Conservation (phyloP, 768 basidiomycete species). For the Calocybe indica region DNA sequence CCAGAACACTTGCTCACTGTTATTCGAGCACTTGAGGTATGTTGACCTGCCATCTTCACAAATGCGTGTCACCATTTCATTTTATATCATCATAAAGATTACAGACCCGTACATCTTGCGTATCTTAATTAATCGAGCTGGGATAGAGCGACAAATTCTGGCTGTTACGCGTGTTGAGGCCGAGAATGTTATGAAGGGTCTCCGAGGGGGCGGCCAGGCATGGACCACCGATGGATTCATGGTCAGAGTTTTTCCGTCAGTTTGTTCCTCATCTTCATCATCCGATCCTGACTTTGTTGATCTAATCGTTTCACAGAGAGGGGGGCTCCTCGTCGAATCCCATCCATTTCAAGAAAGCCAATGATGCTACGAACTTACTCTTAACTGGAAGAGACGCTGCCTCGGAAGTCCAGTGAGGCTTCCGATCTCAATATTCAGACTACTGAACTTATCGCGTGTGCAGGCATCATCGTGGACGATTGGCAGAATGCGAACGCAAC, state of each 20-base stretch:
- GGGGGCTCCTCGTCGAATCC: constrained; percentile 58
- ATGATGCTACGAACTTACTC: constrained; percentile 38
- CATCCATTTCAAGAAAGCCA: constrained; percentile 18
- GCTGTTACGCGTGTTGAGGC: constrained; percentile 59
- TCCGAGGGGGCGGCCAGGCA: constrained; percentile 47
- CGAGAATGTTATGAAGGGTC: constrained; percentile 39
- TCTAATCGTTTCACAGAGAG: constrained; percentile 35
- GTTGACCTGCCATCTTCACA: constrained; percentile 14
- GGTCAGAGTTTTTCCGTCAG: constrained; percentile 62
- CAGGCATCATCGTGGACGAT: constrained; percentile 42
- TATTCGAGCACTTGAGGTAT: constrained; percentile 74
- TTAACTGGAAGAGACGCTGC: constrained; percentile 48
- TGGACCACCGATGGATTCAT: constrained; percentile 60
- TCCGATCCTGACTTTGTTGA: not conserved
- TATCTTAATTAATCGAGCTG: constrained; percentile 68
- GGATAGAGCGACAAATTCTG: constrained; percentile 70
- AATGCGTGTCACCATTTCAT: constrained; percentile 1
- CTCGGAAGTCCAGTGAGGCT: constrained; percentile 39
- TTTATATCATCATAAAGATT: constrained; percentile 41
- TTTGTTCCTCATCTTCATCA: constrained; percentile 6
- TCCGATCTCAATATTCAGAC: not conserved
- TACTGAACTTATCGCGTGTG: not conserved
- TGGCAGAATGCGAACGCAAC: constrained; percentile 32
- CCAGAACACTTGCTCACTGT: constrained; percentile 59
- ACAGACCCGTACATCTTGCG: constrained; percentile 70